Base-by-base conservation (phyloP, 176 grass and related monocot species). In the Phoenix dactylifera region DNA sequence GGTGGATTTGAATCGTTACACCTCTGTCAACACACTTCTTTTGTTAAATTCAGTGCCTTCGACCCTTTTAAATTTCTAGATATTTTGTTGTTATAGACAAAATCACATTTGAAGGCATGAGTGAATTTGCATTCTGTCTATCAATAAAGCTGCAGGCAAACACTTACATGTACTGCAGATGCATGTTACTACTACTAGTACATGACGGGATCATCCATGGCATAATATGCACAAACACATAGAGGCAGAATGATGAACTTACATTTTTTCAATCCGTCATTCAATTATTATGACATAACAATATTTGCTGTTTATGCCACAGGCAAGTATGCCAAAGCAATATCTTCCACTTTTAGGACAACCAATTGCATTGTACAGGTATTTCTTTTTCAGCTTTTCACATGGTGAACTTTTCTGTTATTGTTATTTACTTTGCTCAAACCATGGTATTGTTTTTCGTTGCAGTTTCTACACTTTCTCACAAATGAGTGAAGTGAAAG, bases 311-410 rank as follows among this genome's bases (percentile, higher is more conserved):
- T 35, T 67, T 83, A 18, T 83, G 54, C 55, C 50, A 60, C 75
- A 98, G 93, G 87, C 84, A 75, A 92, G 50, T 25, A 92, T 98
- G 93, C 93, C 93, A 22, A 98, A 98, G 67, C 93, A 98, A 67
- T 98, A 98, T 66, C 69, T 98, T 22, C 81, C 93, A 25, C 71
- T 98, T 19, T 56, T 85, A 24, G 93, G 93, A 66, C 50, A 80
- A 57, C 93, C 93, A 30, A 98, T 98, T 70, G 87, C 93, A 24
- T 68, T 98, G 56, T 86, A 98, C 78, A 96, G 92, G 86, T 96
- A 74, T 6, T 64, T 61, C 50, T 77, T 26, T 78, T 69, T 52
- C 9, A 48, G 6, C 16, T 49, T 15, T 22, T 0, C 17, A 22
- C 22, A 0, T 53, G 4, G 22, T 63, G 30, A 15, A 15, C n/a